Base-by-base conservation (phyloP, 352 stramenopile genomes). In the Peronosclerospora sorghi region DNA sequence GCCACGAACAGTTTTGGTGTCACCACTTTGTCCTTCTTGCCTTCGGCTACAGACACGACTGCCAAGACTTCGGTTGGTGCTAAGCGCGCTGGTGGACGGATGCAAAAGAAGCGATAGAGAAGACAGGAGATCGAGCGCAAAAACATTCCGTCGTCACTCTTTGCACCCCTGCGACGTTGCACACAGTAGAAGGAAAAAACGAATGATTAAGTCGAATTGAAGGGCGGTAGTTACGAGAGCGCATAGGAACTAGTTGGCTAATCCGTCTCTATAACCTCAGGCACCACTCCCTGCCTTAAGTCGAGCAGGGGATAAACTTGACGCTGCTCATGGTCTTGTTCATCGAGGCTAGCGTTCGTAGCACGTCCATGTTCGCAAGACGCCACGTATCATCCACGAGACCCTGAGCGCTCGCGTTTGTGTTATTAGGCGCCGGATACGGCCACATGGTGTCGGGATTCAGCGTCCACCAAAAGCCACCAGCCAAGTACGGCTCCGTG, bases 381-480 rank as follows among this genome's bases (percentile, higher is more conserved):
- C 73, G 76, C 76, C 76, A 92, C 28, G 76, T 83, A 26, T 69
- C 56, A 29, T 86, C 74, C n/a, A 89, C 45, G 4, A 92, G 48
- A 41, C 79, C 79, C 12, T 72, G 57, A 17, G 48, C 47, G 9
- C 68, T 81, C 2, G 54, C 19, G 51, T 84, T 83, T 13, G 52
- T 54, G 26, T 65, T 51, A 51, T 89, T 65, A n/a, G 79, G 79
- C 19, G 73, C 63, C 17, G 74, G 72, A 59, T 89, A 86, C 13
- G 75, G 54, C 76, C 77, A 92, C 51, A 56, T 57, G 14, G 72
- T 77, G 41, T 89, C 79, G 7, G 76, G 76, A 65, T 92, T 92
- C 6, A 92, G 49, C 19, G 70, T 74, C 54, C 59, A 82, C 73
- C 74, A 92, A 51, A 92, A 92, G 17, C 79, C 79, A 29, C 79